Evolutionary conservation across 129 eudicot species (phyloP), one percentile per base, ranked within the genome.

Genomic region (Artemisia tridentata): DNA sequence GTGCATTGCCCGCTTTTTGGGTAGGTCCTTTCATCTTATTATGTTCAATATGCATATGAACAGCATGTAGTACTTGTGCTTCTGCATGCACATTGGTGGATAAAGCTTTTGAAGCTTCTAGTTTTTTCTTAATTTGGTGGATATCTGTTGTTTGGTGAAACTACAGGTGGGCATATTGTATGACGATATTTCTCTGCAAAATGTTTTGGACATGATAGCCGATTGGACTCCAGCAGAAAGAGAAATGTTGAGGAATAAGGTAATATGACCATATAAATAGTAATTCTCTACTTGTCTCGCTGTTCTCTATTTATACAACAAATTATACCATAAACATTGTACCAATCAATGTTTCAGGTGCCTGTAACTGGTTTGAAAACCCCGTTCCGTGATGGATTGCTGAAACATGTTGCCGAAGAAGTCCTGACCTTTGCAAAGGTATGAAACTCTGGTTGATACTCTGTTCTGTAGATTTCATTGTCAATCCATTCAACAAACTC

Each of bases 1-100:
- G 99, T 68, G 99, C 99, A 62, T 63, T 93, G 76, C 99, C 99
- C 46, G 99, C 99, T 4, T 90, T 90, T 76, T 93, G 99, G 99
- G 99, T 90, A 80, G 63, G 79, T 53, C 38, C 12, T 63, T 68
- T 72, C 56, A 64, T 59, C 50, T 15, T 53, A 11, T 18, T 65
- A 23, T 46, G n/a, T 55, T 27, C 9, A 21, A 50, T 66, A 3
- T 3, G 9, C 41, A 34, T 46, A 49, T 41, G 31, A 60, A n/a
- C 15, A 5, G 27, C 53, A 52, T 49, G 7, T 58, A 59, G 0
- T 67, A 21, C 31, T 25, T 25, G 3, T 25, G 29, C 29, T 27
- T 27, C 31, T 27, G 31, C 34, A 29, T 4, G 6, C 4, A 6
- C 34, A 29, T 29, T 67, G 3, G 15, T 50, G 19, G 47, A 38